Conservation (phyloP, 1,139 yeast species). For the Eremothecium gossypii region DNA sequence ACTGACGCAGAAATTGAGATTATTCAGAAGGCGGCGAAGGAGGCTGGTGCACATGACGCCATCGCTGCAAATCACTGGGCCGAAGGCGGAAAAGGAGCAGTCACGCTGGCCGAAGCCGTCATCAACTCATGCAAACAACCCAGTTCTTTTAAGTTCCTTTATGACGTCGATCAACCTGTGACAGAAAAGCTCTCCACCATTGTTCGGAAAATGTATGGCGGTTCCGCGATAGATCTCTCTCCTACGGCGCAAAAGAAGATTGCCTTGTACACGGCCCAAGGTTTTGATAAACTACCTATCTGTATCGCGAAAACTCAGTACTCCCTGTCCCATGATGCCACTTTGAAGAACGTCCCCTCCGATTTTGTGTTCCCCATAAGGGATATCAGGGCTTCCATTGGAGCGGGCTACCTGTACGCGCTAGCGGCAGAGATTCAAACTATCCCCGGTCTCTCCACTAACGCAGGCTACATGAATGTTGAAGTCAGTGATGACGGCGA, state of each 20-base stretch:
- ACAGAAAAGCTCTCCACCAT: conserved; percentile 57
- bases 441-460: conserved; percentile 75
- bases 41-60: conserved; percentile 70
- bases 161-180: conserved; percentile 49
- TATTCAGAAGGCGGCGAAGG: conserved; percentile 52
- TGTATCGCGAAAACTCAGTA: conserved; percentile 82
- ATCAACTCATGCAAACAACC: conserved; percentile 44
- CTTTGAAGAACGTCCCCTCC: conserved; percentile 73
- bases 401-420: conserved; percentile 78
- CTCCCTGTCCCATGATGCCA: conserved; percentile 71
- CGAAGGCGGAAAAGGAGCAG: conserved; percentile 69
- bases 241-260: conserved; percentile 61
- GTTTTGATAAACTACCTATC: conserved; percentile 65
- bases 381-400: conserved; percentile 71
- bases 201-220: conserved; percentile 72
- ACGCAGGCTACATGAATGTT: conserved; percentile 77
- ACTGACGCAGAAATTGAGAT: conserved; percentile 56
- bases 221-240: conserved; percentile 55
- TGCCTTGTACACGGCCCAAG: conserved; percentile 57
- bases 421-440: conserved; percentile 79
- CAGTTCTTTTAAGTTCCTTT: conserved; percentile 45
- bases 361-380: conserved; percentile 72
- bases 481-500: conserved; percentile 73
- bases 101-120: conserved; percentile 60
- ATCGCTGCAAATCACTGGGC: conserved; percentile 76